Evolutionary conservation across 2,329 filamentous ascomycete species (phyloP), one percentile per base, ranked within the genome.

Genomic region (Alternaria brassicae): DNA sequence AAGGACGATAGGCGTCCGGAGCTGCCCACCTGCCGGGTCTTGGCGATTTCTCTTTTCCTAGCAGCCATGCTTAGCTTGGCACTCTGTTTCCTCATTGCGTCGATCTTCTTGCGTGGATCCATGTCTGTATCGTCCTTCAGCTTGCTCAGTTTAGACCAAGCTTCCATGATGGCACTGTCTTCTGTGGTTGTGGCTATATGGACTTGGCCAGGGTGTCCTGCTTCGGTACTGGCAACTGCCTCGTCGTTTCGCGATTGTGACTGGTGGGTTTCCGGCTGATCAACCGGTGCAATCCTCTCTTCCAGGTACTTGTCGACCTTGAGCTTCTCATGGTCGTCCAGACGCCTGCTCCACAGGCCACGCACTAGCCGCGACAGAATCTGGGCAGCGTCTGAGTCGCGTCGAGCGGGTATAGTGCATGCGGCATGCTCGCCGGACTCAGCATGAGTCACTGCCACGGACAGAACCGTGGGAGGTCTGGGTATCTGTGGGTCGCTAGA

Each of bases 371-470:
- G 62, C n/a, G 66, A 67, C 23, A 77, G 48, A 10, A 69, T 52
- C 53, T 66, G 60, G 8, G 69, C 58, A 21, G 66, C 65, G 36
- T 66, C 67, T 13, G 61, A 53, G 19, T 70, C 65, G 23, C 51
- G 58, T 8, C 63, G 65, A 27, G 63, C 62, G 6, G 68, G 69
- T 17, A 71, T 60, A 13, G 63, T 65, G 40, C 69, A 71, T 28
- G 65, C 62, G 4, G 68, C 69, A 45, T 65, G 67, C 52, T 76
- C 69, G 6, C 69, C 70, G 6, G 67, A 65, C n/a, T 64, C 66
- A 19, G 49, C 62, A 45, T 72, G 64, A 17, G 60, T 66, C 7
- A 77, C 54, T 25, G 66, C 57, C 5, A 77, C 52, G 0, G 70
- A 69, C 21, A 73, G 65, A 25, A 67, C 42, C 3, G 62, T 61